Evolutionary conservation across 306 rosid species (phyloP).

Genomic region (Canavalia gladiata): DNA sequence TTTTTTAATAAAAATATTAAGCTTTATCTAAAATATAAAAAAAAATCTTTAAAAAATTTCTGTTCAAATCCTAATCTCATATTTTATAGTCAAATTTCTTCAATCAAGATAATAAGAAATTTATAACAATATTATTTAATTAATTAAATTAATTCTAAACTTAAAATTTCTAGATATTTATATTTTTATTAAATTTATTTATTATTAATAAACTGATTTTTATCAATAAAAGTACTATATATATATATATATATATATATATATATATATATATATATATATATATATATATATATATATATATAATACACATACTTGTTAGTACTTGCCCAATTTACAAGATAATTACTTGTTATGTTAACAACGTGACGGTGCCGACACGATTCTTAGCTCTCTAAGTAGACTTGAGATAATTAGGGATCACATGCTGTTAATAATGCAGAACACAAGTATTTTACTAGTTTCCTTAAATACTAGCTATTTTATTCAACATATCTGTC

Average conservation of each 20-base stretch:
- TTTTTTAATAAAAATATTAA: too few species aligned
- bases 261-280: too few species aligned
- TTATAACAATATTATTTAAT: background rate
- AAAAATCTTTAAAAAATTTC: too few species aligned
- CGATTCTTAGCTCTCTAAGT: background rate
- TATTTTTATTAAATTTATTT: background rate
- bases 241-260: background rate
- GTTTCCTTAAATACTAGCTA: slow-evolving; percentile 3
- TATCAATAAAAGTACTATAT: background rate
- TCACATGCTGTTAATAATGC: slow-evolving; percentile 14
- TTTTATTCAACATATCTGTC: slow-evolving; percentile 12
- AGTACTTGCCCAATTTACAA: background rate
- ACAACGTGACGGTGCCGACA: slow-evolving; percentile 41
- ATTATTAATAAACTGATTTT: background rate
- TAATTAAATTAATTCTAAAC: background rate
- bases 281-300: background rate
- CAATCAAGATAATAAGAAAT: background rate
- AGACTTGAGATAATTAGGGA: background rate
- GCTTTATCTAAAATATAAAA: too few species aligned
- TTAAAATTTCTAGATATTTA: background rate
- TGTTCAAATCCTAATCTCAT: too few species aligned
- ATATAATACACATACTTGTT: background rate
- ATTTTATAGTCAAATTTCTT: background rate
- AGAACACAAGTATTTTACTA: background rate
- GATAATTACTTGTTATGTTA: background rate